Evolutionary conservation across 176 grass and related monocot genomes (phyloP).

Genomic region (Triticum turgidum): DNA sequence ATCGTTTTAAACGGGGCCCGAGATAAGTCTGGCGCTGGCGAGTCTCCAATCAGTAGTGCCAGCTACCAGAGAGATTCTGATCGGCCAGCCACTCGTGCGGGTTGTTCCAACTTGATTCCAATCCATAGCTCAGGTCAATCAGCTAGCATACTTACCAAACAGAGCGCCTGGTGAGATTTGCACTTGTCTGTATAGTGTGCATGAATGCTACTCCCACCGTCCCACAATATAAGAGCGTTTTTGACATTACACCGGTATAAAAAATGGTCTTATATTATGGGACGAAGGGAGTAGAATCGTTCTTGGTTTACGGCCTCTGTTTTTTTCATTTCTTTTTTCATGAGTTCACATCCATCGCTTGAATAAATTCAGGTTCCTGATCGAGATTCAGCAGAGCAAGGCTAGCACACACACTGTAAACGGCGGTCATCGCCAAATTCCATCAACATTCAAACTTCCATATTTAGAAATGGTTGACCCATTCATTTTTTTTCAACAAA

Average conservation of each 20-base stretch:
- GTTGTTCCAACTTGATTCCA: no score
- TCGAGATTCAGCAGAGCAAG: neutral
- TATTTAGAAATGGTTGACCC: neutral
- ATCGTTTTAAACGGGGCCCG: no score
- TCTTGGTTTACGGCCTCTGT: conserved; percentile 20
- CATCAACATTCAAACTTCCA: neutral
- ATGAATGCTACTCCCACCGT: neutral
- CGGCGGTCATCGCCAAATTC: neutral
- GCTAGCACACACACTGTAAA: neutral
- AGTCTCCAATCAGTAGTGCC: no score
- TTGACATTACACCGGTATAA: no score
- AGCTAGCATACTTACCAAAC: no score
- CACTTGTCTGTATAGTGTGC: neutral
- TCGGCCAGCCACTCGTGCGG: no score
- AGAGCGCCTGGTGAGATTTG: neutral
- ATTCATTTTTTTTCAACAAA: neutral
- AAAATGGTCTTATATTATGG: no score
- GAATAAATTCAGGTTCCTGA: neutral
- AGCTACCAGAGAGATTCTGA: no score
- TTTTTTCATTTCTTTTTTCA: neutral
- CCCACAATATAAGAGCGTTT: no score
- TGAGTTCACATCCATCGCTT: neutral
- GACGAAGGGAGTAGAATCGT: neutral
- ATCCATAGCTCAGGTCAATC: no score
- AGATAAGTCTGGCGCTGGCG: no score